A percentile compares a stretch with the other conserved stretches of the same genome.
Evolutionary conservation across 23 red algal species (phyloP).

Genomic region (Porphyridium purpureum): DNA sequence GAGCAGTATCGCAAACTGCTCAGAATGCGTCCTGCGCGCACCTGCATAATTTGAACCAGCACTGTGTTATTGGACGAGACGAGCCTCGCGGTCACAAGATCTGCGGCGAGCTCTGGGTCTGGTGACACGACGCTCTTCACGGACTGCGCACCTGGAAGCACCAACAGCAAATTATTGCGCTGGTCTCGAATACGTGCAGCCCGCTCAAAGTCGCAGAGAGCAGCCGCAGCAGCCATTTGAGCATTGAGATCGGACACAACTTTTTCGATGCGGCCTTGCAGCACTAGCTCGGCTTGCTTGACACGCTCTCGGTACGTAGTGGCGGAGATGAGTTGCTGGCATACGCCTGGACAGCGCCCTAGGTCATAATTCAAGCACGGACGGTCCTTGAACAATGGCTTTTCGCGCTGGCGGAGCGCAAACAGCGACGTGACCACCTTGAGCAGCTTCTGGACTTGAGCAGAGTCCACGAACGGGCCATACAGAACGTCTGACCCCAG

Average conservation of each 20-base stretch:
- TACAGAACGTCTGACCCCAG: slow-evolving; percentile 20
- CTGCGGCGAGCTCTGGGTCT: too few species aligned
- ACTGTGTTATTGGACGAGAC: too few species aligned
- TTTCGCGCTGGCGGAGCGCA: slow-evolving; percentile 40
- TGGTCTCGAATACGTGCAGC: slow-evolving; percentile 38
- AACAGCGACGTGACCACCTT: slow-evolving; percentile 16
- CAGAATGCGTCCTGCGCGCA: too few species aligned
- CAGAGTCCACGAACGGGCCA: slow-evolving; percentile 52
- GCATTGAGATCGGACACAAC: slow-evolving; percentile 12
- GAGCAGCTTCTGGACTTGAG: slow-evolving; percentile 16
- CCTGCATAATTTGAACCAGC: too few species aligned
- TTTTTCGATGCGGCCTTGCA: slow-evolving; percentile 29
- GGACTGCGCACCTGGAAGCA: background rate
- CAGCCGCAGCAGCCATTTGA: slow-evolving; percentile 19
- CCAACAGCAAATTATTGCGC: slow-evolving; percentile 9
- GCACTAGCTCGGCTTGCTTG: slow-evolving; percentile 24
- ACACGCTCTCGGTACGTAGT: slow-evolving; percentile 21
- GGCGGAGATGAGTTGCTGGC: slow-evolving; percentile 35
- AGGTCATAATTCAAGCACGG: slow-evolving; percentile 71
- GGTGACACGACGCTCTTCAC: background rate
- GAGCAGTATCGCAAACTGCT: too few species aligned
- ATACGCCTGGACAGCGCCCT: slow-evolving; percentile 62
- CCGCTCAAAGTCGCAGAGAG: slow-evolving; percentile 20
- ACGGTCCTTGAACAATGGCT: slow-evolving; percentile 19
- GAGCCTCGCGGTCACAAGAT: too few species aligned